Base-by-base conservation (phyloP, 2,329 filamentous ascomycete genomes). In the Colletotrichum siamense region DNA sequence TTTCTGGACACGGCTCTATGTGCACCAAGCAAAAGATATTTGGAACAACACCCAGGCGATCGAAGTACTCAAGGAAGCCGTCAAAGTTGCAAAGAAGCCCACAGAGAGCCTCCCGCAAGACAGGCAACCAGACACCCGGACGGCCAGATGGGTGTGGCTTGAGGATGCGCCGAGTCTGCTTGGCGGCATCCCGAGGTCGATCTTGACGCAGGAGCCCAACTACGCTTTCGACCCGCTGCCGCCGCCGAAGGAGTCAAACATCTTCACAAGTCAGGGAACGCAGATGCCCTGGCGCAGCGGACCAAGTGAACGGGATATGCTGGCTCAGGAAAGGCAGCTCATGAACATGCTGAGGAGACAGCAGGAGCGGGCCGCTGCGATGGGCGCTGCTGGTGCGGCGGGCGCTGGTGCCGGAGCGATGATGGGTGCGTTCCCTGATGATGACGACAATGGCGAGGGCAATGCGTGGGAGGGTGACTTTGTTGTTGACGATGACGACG, bases 181-280 rank as follows among this genome's bases (percentile, higher is more conserved):
- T 79, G 89, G 91, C 0, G 87, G 94, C 52, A 89, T 97, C 8
- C 95, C 96, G 1, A 88, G 89, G 2, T 85, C 87, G 10, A 90
- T 95, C 79, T 92, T 95, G 13, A 88, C 90, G 22, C 87, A 89
- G 39, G 88, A 92, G 63, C 92, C 93, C 4, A 96, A 92, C 79
- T 92, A 94, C 77, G 92, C 95, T 22, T 97, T 95, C 26, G 96
- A 98, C 81, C 95, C 95, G 2, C 86, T 98, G 16, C 95, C 96
- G 24, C 96, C 96, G 3, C 84, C 89, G 1, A 85, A 91, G 49
- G 84, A 86, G 18, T 85, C 89, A 10, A 92, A 92, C 77, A 82
- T 89, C 12, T 91, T 91, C 77, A 88, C 87, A 0, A 82, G 85
- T 75, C 80, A 84, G 12, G 83, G 83, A 32, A 87, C 88, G 74